Evolutionary conservation across 176 grass and related monocot genomes (phyloP), one percentile per base, ranked within the genome.

Genomic region (Musa troglodytarum): DNA sequence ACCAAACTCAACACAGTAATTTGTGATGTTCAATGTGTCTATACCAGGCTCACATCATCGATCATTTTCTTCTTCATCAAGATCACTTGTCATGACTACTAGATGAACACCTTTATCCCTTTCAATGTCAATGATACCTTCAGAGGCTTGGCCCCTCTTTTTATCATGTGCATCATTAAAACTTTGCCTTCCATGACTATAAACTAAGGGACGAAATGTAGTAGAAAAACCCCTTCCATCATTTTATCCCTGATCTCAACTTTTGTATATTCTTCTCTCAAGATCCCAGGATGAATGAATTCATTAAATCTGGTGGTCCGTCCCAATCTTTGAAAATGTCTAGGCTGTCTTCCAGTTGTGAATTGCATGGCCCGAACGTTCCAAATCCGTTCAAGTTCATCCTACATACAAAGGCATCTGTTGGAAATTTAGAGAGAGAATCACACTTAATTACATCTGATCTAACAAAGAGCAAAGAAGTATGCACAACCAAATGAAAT

Each of bases 321-420:
- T 69, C 50, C 65, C 12, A 51, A 76, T 81, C 53, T 74, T 55
- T 79, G 65, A 78, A 76, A 76, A 76, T 14, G 29, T 59, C 52
- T 65, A 17, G 81, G 88, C 81, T 75, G 63, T 84, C 75, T 79
- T 86, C 84, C 59, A 90, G 49, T 19, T 72, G 77, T 55, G 86
- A 65, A 6, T 65, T 81, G 73, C 88, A 90, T 61, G 0, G 53
- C 21, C 88, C 88, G 78, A 81, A 90, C n/a, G 21, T 84, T 78
- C 53, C 74, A 63, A 84, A 90, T 29, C 70, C 64, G 75, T 67
- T 83, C 65, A 79, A 90, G 84, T 71, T 84, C 64, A 68, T 55
- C 61, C 84, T 77, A 86, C 75, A 78, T 81, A 79, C 71, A 89
- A 76, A 81, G 88, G 86, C 88, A 89, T 89, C 84, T 89, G 76